These are phyloP conservation scores for Penicillium sp. DNA, from an alignment of 2,329 filamentous ascomycete species.

Conservation along the genomic window DNA sequence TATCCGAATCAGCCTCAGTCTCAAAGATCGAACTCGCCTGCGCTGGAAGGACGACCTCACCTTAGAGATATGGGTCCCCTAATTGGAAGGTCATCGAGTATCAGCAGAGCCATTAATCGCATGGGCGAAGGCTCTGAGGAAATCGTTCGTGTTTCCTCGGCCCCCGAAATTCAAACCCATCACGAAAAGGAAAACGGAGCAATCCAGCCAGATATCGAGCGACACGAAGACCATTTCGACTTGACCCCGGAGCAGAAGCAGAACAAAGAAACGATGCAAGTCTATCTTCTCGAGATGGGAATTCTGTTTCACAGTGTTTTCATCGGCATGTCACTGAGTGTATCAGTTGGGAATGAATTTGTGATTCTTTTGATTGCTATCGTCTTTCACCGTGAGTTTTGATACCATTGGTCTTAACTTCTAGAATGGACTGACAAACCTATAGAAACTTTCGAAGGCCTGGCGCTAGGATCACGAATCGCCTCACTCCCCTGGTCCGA, in stretches of 20 bases:
- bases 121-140: constrained; percentile 26
- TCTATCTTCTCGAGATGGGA: constrained; percentile 71
- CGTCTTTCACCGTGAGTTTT: constrained; percentile 35
- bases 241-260: constrained; percentile 42
- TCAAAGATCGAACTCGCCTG: not conserved
- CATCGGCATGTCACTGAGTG: constrained; percentile 39
- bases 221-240: constrained; percentile 8
- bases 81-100: constrained; percentile 28
- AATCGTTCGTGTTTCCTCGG: constrained; percentile 23
- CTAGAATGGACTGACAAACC: not conserved
- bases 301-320: constrained; percentile 73
- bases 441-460: constrained; percentile 37
- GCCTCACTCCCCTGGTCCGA: constrained; percentile 31
- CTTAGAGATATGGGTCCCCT: constrained; percentile 28
- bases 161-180: constrained; percentile 15
- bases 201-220: constrained; percentile 18
- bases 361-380: constrained; percentile 37
- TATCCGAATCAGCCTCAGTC: not conserved
- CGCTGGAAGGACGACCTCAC: constrained; percentile 18
- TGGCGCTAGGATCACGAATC: constrained; percentile 36
- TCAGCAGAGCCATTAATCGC: constrained; percentile 29
- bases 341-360: constrained; percentile 35
- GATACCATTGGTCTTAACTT: not conserved
- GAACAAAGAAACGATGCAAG: constrained; percentile 68
- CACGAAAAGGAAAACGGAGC: constrained; percentile 16